phyloP scores from a whole-genome alignment of 2,329 filamentous ascomycete species.

The Teratosphaeria viscida region DNA sequence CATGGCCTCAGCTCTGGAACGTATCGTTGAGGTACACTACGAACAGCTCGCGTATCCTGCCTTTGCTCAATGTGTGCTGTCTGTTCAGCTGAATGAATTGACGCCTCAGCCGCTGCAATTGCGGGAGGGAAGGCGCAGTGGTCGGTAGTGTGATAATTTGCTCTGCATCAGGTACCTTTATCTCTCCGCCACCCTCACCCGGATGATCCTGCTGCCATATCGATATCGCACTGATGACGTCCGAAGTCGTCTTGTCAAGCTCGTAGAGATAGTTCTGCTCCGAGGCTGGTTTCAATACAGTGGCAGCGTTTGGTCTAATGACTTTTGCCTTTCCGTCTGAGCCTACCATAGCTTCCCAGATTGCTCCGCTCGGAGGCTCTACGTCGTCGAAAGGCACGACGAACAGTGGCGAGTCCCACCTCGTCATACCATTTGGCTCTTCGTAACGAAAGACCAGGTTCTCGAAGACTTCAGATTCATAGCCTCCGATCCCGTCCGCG shows the following conservation, averaged over 20 bases:
- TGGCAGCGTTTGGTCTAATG: constrained; percentile 65
- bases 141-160: constrained; percentile 55
- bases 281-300: constrained; percentile 54
- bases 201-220: constrained; percentile 56
- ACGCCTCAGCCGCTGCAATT: constrained; percentile 65
- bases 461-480: constrained; percentile 57
- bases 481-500: constrained; percentile 24
- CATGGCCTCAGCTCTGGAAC: constrained; percentile 20
- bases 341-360: constrained; percentile 63
- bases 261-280: constrained; percentile 67
- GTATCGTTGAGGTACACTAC: constrained; percentile 33
- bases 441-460: constrained; percentile 75
- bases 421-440: constrained; percentile 73
- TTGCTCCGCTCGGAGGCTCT: constrained; percentile 52
- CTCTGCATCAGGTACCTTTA: constrained; percentile 44
- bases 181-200: constrained; percentile 50
- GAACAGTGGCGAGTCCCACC: constrained; percentile 78
- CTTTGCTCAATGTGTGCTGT: constrained; percentile 41
- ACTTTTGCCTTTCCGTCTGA: constrained; percentile 53
- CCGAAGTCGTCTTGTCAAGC: constrained; percentile 68
- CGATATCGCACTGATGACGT: constrained; percentile 59
- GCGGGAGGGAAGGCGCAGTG: constrained; percentile 55
- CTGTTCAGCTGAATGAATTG: constrained; percentile 70
- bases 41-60: constrained; percentile 29
- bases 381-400: constrained; percentile 68